These are phyloP conservation scores for Trifolium subterraneum DNA, from an alignment of 306 rosid species.

Conservation along the genomic window DNA sequence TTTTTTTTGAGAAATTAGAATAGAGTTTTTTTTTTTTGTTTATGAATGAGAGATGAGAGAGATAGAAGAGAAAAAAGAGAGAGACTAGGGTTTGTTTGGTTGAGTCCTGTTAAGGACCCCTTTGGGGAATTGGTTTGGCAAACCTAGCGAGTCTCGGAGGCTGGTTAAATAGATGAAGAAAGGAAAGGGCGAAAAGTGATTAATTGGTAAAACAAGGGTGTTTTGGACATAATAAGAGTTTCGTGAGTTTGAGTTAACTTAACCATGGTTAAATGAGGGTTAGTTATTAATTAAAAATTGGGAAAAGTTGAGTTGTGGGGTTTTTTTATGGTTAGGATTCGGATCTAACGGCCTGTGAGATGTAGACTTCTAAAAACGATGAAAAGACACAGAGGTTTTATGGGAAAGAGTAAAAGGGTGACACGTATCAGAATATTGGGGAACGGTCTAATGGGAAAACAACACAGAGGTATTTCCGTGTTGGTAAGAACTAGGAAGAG, in stretches of 20 bases:
- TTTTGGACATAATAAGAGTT: neutral
- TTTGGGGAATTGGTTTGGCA: slow-evolving; percentile 84
- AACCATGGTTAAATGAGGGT: slow-evolving; percentile 48
- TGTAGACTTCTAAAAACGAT: slow-evolving; percentile 44
- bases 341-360: slow-evolving; percentile 71
- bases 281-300: neutral
- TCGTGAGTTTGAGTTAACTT: slow-evolving; percentile 31
- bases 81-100: slow-evolving; percentile 14
- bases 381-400: slow-evolving; percentile 42
- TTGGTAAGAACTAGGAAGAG: neutral
- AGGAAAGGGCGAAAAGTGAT: slow-evolving; percentile 45
- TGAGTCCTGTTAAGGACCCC: slow-evolving; percentile 50
- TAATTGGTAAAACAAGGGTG: neutral
- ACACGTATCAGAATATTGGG: slow-evolving; percentile 52
- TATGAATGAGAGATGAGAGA: too few relatives aligned
- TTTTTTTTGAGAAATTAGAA: neutral
- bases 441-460: slow-evolving; percentile 37
- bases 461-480: slow-evolving; percentile 48
- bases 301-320: neutral
- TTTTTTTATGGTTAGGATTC: slow-evolving; percentile 44
- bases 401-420: slow-evolving; percentile 37
- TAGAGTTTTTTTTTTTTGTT: neutral
- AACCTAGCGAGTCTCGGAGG: slow-evolving; percentile 85
- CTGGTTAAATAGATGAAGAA: slow-evolving; percentile 56
- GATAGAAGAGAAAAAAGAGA: neutral